Base-by-base conservation (phyloP, 1,139 yeast genomes). In the Magnusiomyces tetraspermus region DNA sequence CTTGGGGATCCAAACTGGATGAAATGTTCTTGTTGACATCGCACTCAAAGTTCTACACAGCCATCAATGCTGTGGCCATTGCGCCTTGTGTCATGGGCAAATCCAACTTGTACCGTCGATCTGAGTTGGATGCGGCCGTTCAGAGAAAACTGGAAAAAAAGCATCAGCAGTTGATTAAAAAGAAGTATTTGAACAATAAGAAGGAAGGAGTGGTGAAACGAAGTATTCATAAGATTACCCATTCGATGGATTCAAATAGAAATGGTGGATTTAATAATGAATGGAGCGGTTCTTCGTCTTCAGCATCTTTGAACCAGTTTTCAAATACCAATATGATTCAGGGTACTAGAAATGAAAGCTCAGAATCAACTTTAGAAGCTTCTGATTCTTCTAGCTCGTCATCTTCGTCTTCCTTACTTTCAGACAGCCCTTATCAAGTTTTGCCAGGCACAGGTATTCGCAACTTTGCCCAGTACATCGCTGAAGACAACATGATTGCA, bases 81-180 rank as follows among this genome's bases (percentile, higher is more conserved):
- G 95, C 95, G 0, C 95, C 96, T 0, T 88, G 96, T 69, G 95
- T 88, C 50, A 88, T 85, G 73, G 96, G 96, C n/a, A 88, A 89
- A 66, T 85, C 95, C 23, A 88, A 88, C 64, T 63, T 88, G 49
- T 88, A 85, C 66, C 73, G 94, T 22, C 74, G 80, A 48, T 78
- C 87, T 1, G 87, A 80, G 53, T 68, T 88, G 43, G 94, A 86
- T 65, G 60, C 59, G 23, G 82, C 94, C 0, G 88, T 83, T n/a
- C 30, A 23, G 30, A 41, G 13, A 15, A 41, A 41, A 23, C 13
- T 41, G 17, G 11, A 36, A 24, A 33, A 10, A 23, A 28, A 30
- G 33, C 42, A 10, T 13, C 19, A 38, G 11, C 11, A 22, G n/a
- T 23, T 38, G n/a, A 15, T 19, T 19, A 11, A 38, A 38, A 17